These are phyloP conservation scores for Fraxinus sp. DNA, from an alignment of 305 asterid genomes.

Conservation along the genomic window DNA sequence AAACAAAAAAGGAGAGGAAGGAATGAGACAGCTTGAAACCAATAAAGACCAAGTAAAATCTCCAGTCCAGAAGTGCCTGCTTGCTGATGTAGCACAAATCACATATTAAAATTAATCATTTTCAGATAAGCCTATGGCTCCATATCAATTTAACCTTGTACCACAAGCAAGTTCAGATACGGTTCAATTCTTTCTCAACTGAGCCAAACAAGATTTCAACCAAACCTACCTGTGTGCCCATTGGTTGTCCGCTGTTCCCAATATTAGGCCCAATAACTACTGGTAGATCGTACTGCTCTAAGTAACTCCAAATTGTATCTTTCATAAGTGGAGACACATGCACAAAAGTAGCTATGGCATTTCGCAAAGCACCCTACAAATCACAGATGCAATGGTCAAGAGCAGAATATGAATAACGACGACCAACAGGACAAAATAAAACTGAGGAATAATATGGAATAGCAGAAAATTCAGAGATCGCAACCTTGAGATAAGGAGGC, in stretches of 20 bases:
- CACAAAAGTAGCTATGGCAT: conserved; percentile 76
- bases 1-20: background rate
- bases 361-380: conserved; percentile 82
- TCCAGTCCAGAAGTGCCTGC: background rate
- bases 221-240: conserved; percentile 68
- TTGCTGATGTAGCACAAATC: background rate
- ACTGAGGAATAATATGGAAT: conserved; percentile 9
- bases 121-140: background rate
- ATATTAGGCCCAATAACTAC: conserved; percentile 76
- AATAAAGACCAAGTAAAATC: background rate
- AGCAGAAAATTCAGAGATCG: conserved; percentile 20
- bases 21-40: background rate
- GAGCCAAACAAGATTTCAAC: background rate
- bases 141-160: background rate
- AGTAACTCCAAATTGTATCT: conserved; percentile 87
- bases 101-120: background rate
- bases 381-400: conserved; percentile 25
- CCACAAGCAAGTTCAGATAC: background rate
- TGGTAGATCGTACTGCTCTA: conserved; percentile 94
- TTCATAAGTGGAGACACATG: conserved; percentile 74
- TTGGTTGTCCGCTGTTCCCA: conserved; percentile 51
- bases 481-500: conserved; percentile 97
- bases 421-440: conserved; percentile 23
- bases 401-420: conserved; percentile 15
- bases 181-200: background rate